Base-by-base conservation (phyloP, 1,139 yeast genomes). In the Suhomyces bribrorum region DNA sequence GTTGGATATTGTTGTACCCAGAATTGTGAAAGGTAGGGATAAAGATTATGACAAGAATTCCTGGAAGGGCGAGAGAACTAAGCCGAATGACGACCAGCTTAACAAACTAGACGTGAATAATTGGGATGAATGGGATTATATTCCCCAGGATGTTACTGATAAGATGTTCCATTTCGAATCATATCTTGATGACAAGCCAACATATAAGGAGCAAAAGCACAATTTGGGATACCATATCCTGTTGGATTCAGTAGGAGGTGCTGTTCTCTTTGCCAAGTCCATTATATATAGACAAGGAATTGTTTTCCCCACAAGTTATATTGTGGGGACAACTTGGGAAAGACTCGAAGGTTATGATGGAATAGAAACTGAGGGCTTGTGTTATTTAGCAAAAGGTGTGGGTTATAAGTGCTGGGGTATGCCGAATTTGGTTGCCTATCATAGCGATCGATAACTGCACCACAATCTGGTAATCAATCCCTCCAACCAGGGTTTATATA, bases 331-430 rank as follows among this genome's bases (percentile, higher is more conserved):
- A 1, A 59, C 74, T 3, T 75, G 79, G 79, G 64, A 63, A 2
- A 56, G 76, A 38, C 36, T 45, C 3, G 79, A 73, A 47, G 80
- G 80, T 2, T 74, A 65, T 46, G 80, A 75, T 51, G 81, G 80
- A 15, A 68, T 75, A 29, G 80, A 74, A 47, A 73, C 77, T 3
- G 79, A 75, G 52, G 79, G 80, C 0, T 36, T 75, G 11, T 75
- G 81, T 45, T 75, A 73, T 46, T 50, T 61, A 24, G 79, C 79
- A 1, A 66, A 62, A 37, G 50, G 64, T 0, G 51, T 72, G 25
- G 78, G 77, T 1, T 75, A 70, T 49, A 49, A 50, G 28, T 75
- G 80, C 47, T 70, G 62, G 59, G 75, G 66, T 5, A 61, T 65
- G 64, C 74, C 74, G 8, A 68, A 69, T 41, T 44, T 64, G 37